Percentiles rank a stretch among this genome's conserved stretches.
Conservation (phyloP, 2,329 filamentous ascomycete genomes). For the Talaromyces pinophilus region DNA sequence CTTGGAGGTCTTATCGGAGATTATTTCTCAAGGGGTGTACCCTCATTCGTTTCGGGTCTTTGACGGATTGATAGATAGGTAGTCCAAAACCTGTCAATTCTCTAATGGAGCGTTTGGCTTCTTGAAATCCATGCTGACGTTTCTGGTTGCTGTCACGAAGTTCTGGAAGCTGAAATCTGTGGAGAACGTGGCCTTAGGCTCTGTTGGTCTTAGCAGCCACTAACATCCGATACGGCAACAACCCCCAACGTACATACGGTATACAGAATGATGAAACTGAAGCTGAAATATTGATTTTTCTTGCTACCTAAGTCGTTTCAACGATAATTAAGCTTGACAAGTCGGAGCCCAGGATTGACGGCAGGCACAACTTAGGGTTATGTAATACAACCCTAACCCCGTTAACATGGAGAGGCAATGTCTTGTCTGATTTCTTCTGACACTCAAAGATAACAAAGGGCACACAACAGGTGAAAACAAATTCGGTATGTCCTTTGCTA, state of each 20-base stretch:
- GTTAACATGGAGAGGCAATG: too few species aligned
- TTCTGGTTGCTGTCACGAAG: background rate
- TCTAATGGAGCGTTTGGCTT: background rate
- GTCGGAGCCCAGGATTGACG: too few species aligned
- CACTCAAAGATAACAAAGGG: too few species aligned
- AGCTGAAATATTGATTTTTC: background rate
- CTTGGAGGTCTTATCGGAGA: background rate
- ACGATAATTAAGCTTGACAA: too few species aligned
- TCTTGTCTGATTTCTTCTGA: too few species aligned
- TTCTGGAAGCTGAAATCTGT: background rate
- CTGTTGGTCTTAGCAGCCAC: slow-evolving; percentile 2
- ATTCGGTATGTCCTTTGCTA: too few species aligned
- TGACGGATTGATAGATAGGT: background rate
- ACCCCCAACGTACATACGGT: background rate
- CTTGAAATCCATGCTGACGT: background rate
- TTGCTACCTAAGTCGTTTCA: too few species aligned
- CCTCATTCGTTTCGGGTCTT: background rate
- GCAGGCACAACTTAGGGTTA: too few species aligned
- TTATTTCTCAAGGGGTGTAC: background rate
- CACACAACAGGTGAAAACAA: too few species aligned
- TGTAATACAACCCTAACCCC: too few species aligned
- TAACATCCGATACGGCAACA: background rate
- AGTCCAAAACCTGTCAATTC: background rate
- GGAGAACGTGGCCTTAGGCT: slow-evolving; percentile 9
- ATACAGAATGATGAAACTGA: background rate